Base-by-base conservation (phyloP, 352 stramenopile species). In the Globisporangium paddicum region DNA sequence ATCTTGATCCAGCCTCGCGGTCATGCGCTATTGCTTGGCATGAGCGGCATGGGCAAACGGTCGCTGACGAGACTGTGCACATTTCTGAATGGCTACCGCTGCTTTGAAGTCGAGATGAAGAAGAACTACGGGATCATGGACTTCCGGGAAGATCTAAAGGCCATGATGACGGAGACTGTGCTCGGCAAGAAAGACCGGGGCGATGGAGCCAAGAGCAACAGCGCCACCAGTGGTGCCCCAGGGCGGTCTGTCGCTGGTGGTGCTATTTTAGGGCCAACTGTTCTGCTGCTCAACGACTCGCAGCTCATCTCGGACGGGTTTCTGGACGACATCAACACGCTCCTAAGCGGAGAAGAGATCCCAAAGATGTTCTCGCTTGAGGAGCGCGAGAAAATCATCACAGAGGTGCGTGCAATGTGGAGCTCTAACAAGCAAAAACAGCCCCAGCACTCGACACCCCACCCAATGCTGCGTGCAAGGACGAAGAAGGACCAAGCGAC, bases 101-200 rank as follows among this genome's bases (percentile, higher is more conserved):
- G 80, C 35, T 87, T 92, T 52, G 82, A 89, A 42, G 89, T 97
- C 30, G 89, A 96, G 34, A 56, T 95, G 35, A 86, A 75, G 14
- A 96, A 96, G 55, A 81, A 80, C n/a, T 96, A 93, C 48, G 65
- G 83, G 1, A 44, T 95, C 4, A n/a, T 50, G 1, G 89, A 97
- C 45, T 97, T 97, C 58, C 73, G 87, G 40, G 89, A 97, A 19
- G 85, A 94, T 35, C 57, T 97, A 1, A 97, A 96, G 64, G 19
- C 38, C 0, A 65, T 77, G 54, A 90, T 87, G 77, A 55, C 72
- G 18, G 45, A 68, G 2, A 68, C 66, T 14, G 79, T 78, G 1
- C 58, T 87, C 26, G 79, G 74, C 5, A 74, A 67, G 25, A 37
- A 23, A 6, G 30, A 47, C 14, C 52, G 52, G 14, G 10, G 52